Conservation (phyloP, 495 filamentous ascomycete species). For the Oleoguttula mirabilis region DNA sequence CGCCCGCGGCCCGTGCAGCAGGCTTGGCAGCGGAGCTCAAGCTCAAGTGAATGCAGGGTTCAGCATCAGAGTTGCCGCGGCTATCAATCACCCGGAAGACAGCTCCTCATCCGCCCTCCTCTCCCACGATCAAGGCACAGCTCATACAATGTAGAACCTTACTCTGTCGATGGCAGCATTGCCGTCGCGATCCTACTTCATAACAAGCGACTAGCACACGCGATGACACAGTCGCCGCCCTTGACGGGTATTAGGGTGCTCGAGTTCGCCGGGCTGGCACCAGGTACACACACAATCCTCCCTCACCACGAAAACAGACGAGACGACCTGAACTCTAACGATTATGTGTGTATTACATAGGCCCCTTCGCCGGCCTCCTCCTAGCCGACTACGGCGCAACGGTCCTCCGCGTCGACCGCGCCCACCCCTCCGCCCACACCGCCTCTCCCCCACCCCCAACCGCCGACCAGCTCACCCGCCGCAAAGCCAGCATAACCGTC, state of each 20-base stretch:
- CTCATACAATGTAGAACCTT: constrained; percentile 5
- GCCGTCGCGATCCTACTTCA: constrained; percentile 6
- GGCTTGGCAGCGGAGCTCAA: too few relatives aligned
- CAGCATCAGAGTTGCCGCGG: too few relatives aligned
- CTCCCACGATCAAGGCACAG: too few relatives aligned
- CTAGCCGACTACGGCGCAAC: constrained; percentile 80
- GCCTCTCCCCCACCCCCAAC: constrained; percentile 33
- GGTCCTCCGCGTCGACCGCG: constrained; percentile 78
- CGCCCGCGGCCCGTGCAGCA: too few relatives aligned
- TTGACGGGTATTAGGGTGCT: constrained; percentile 68
- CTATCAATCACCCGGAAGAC: too few relatives aligned
- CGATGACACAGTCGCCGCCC: constrained; percentile 38
- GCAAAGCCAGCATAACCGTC: constrained; percentile 65
- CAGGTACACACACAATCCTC: too few relatives aligned
- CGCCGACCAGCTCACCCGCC: constrained; percentile 59
- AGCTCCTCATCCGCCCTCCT: too few relatives aligned
- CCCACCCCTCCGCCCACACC: constrained; percentile 29
- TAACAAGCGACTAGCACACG: not conserved
- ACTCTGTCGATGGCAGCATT: constrained; percentile 5
- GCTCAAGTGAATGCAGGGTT: too few relatives aligned
- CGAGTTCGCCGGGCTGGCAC: constrained; percentile 81
- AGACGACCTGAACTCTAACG: not conserved
- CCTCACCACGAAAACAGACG: constrained; percentile 5
- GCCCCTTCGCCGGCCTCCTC: constrained; percentile 79
- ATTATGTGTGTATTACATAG: constrained; percentile 31